phyloP scores from a whole-genome alignment of 768 basidiomycete species.

The Lentinula lateritia region DNA sequence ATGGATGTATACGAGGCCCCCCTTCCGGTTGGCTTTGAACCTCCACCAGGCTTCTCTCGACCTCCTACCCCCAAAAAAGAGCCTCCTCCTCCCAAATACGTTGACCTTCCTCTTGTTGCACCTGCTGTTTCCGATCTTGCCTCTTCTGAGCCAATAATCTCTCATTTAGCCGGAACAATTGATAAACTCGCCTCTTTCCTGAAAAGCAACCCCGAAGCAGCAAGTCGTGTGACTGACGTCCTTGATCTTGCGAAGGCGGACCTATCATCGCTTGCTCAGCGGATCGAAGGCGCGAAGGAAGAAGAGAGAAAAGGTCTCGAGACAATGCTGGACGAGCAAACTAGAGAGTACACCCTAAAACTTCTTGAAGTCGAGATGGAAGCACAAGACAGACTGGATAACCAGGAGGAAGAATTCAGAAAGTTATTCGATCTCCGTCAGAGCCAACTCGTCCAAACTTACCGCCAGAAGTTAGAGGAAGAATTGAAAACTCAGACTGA shows the following conservation, averaged over 20 bases:
- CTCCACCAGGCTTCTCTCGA: conserved; percentile 80
- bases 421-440: conserved; percentile 78
- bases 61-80: conserved; percentile 48
- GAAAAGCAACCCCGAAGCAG: conserved; percentile 63
- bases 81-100: conserved; percentile 21
- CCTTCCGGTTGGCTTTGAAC: conserved; percentile 91
- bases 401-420: conserved; percentile 82
- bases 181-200: conserved; percentile 87
- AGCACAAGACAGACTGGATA: conserved; percentile 78
- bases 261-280: conserved; percentile 67
- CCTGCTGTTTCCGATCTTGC: conserved; percentile 70
- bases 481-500: conserved; percentile 88
- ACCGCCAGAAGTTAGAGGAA: conserved; percentile 79
- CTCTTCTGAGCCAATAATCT: conserved; percentile 85
- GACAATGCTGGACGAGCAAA: conserved; percentile 71
- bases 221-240: conserved; percentile 64
- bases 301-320: conserved; percentile 69
- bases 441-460: conserved; percentile 62
- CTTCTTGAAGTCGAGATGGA: conserved; percentile 81
- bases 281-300: conserved; percentile 75
- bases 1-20: conserved; percentile 55
- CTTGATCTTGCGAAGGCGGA: conserved; percentile 79
- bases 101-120: conserved; percentile 68
- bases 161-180: conserved; percentile 88
- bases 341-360: conserved; percentile 75